Conservation (phyloP, 2,329 filamentous ascomycete species). For the Knoxdaviesia proteae region DNA sequence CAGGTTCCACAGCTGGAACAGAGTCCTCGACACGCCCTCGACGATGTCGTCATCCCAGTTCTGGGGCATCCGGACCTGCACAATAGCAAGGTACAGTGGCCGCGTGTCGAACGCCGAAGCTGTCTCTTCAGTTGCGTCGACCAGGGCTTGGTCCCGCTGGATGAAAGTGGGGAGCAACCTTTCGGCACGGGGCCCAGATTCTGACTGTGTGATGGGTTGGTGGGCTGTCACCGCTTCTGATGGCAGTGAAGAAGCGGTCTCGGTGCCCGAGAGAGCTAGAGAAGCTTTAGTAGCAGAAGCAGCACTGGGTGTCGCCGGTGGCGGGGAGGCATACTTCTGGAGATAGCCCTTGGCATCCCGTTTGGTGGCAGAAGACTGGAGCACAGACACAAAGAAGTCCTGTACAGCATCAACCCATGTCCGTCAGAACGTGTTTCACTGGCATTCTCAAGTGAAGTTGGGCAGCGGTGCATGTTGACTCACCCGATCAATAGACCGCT, state of each 20-base stretch:
- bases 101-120: slow-evolving; percentile 5
- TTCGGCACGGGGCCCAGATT: too few relatives aligned
- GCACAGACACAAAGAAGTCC: slow-evolving; percentile 71
- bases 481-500: neutral
- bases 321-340: slow-evolving; percentile 45
- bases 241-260: too few relatives aligned
- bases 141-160: neutral
- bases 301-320: neutral
- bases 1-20: slow-evolving; percentile 64
- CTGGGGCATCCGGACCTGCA: slow-evolving; percentile 64
- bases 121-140: neutral
- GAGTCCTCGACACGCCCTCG: slow-evolving; percentile 57
- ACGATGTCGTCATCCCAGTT: slow-evolving; percentile 47
- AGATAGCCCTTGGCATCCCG: slow-evolving; percentile 84
- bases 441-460: neutral
- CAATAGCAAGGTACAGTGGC: slow-evolving; percentile 48
- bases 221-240: too few relatives aligned
- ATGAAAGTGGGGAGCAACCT: too few relatives aligned
- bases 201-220: too few relatives aligned
- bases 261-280: neutral
- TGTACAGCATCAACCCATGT: slow-evolving; percentile 12
- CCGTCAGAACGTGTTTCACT: neutral
- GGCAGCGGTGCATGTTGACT: neutral
- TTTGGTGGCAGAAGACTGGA: slow-evolving; percentile 78
- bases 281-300: neutral